Evolutionary conservation across 2,329 filamentous ascomycete species (phyloP).

Genomic region (Curvularia hawaiiensis): DNA sequence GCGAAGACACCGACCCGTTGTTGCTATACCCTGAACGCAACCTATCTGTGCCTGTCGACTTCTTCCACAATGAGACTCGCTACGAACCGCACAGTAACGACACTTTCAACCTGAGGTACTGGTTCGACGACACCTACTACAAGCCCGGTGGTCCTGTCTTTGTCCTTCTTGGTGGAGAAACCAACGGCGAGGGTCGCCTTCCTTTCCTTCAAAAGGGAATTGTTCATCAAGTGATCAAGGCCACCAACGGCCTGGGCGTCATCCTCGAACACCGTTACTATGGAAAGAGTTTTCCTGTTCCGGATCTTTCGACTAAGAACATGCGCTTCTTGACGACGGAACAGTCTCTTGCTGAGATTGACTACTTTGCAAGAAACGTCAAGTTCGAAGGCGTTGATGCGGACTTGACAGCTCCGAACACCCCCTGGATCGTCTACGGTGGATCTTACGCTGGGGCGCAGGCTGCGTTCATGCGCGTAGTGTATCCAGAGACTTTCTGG

Average conservation of each 20-base stretch:
- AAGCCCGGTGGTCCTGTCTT: slow-evolving; percentile 80
- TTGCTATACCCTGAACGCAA: slow-evolving; percentile 56
- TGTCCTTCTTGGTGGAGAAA: slow-evolving; percentile 75
- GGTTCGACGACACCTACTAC: slow-evolving; percentile 80
- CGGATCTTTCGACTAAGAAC: slow-evolving; percentile 69
- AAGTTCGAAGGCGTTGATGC: slow-evolving; percentile 70
- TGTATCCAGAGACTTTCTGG: slow-evolving; percentile 80
- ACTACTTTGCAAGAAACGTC: slow-evolving; percentile 78
- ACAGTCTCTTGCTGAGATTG: slow-evolving; percentile 80
- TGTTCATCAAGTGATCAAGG: slow-evolving; percentile 69
- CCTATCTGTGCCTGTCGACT: slow-evolving; percentile 69
- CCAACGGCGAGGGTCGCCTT: slow-evolving; percentile 65
- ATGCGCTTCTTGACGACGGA: slow-evolving; percentile 83
- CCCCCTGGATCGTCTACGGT: slow-evolving; percentile 79
- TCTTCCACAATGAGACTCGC: slow-evolving; percentile 78
- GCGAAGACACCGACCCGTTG: slow-evolving; percentile 40
- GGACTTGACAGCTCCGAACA: slow-evolving; percentile 68
- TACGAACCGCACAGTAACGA: slow-evolving; percentile 78
- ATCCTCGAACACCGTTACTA: slow-evolving; percentile 90
- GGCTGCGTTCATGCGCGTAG: slow-evolving; percentile 74
- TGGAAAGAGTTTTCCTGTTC: slow-evolving; percentile 72
- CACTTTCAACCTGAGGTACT: slow-evolving; percentile 76
- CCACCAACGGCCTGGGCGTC: slow-evolving; percentile 72
- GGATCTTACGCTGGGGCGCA: slow-evolving; percentile 84
- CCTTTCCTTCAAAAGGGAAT: slow-evolving; percentile 80